Conservation (phyloP, 176 grass and related monocot genomes). For the Pharus latifolius region DNA sequence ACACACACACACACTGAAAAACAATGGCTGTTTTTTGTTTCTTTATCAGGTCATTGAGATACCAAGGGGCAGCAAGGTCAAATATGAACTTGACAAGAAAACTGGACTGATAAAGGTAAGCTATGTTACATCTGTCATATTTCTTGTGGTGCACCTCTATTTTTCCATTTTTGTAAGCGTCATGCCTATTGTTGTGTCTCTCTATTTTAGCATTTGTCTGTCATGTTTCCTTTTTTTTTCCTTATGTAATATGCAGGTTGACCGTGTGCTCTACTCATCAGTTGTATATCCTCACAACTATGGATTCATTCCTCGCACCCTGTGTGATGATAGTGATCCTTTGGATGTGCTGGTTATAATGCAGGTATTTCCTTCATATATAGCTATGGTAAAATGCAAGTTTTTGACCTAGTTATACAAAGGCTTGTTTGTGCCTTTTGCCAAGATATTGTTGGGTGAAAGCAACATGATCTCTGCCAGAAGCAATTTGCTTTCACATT, state of each 20-base stretch:
- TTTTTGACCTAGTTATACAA: too few relatives aligned
- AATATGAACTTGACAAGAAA: too few relatives aligned
- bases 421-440: too few relatives aligned
- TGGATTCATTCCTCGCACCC: too few relatives aligned
- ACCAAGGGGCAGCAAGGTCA: slow-evolving; percentile 47
- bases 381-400: too few relatives aligned
- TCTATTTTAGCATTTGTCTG: too few relatives aligned
- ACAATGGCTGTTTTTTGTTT: not conserved
- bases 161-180: not conserved
- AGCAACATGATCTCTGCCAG: too few relatives aligned
- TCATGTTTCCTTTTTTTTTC: not conserved
- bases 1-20: not conserved
- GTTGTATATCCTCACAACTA: slow-evolving; percentile 55
- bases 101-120: slow-evolving; percentile 50
- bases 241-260: slow-evolving; percentile 20
- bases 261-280: slow-evolving; percentile 50
- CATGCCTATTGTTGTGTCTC: too few relatives aligned
- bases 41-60: slow-evolving; percentile 43
- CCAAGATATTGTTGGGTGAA: too few relatives aligned
- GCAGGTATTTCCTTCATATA: slow-evolving; percentile 36
- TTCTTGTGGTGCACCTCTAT: not conserved
- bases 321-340: slow-evolving; percentile 56
- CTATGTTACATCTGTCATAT: not conserved
- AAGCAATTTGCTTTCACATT: too few relatives aligned
- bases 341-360: slow-evolving; percentile 51